Base-by-base conservation (phyloP, 2,329 filamentous ascomycete genomes). In the Coniochaeta sp. region DNA sequence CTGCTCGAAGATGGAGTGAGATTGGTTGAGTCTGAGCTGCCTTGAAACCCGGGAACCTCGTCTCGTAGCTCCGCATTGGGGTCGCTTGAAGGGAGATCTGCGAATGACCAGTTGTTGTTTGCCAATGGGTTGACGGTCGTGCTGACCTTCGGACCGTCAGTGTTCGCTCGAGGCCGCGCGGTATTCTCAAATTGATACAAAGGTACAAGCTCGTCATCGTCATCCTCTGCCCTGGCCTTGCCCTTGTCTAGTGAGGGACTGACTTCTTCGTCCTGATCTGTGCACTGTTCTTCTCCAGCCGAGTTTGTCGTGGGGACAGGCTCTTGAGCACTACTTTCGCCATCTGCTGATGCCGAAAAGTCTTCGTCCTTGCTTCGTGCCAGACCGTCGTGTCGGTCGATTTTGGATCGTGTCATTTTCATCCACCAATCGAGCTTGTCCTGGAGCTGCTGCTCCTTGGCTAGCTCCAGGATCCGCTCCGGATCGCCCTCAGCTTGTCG, bases 81-180 rank as follows among this genome's bases (percentile, higher is more conserved):
- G 22, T 30, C 47, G 6, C 5, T 12, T 28, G 47, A 30, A 22
- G 36, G 36, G 32, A 42, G 50, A 60, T 72, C 72, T 4, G 76
- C 73, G 64, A 87, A 87, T 0, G 79, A 79, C 85, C 85, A 88
- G 64, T 74, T 87, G 63, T 86, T 86, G 67, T 83, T 83, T 1
- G 78, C 84, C 17, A 87, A 68, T 0, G 81, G 80, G 57, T 84
- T 81, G 58, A 79, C 72, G 2, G 71, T 70, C 9, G 75, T 72
- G 4, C 73, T 73, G 6, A 70, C 67, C 50, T 74, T 75, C 4
- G 81, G 81, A 0, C 84, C 84, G 65, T 87, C 85, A 0, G 85
- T 87, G 57, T 78, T 75, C 30, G 85, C 77, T 50, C 85, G 76
- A 19, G 80, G 81, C 40, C 84, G 73, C 19, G 68, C 14, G 6